These are phyloP conservation scores for Globisporangium solare DNA, from an alignment of 352 stramenopile species.

Conservation along the genomic window DNA sequence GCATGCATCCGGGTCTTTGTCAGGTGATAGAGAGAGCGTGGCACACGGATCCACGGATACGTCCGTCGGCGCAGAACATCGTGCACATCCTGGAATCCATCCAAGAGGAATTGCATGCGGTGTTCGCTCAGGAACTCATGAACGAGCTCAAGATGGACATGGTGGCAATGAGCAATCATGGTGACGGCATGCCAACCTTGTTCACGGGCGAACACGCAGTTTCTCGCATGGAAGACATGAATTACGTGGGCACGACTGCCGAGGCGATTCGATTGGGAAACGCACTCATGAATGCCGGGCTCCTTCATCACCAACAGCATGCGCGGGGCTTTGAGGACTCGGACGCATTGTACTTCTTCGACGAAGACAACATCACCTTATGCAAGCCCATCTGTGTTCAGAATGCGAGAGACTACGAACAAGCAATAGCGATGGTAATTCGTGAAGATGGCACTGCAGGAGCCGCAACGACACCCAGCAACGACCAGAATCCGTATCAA, in stretches of 20 bases:
- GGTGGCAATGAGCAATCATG: constrained; percentile 7
- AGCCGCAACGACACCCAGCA: background rate
- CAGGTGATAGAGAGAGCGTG: constrained; percentile 21
- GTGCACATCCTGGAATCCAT: constrained; percentile 23
- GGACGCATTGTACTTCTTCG: constrained; percentile 31
- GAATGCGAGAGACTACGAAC: background rate
- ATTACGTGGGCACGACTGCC: constrained; percentile 11
- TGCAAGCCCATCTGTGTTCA: constrained; percentile 13
- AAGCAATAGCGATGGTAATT: background rate
- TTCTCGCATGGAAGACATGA: constrained; percentile 23
- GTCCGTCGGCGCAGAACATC: constrained; percentile 21
- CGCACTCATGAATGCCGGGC: constrained; percentile 44
- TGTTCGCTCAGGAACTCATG: constrained; percentile 4
- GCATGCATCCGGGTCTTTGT: constrained; percentile 11
- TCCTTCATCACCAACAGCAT: constrained; percentile 48
- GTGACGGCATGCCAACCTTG: constrained; percentile 2
- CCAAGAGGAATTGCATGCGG: constrained; percentile 19
- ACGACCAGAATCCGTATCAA: background rate
- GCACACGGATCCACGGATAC: constrained; percentile 12
- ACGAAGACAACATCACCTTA: constrained; percentile 30
- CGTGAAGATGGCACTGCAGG: background rate
- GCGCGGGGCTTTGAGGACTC: constrained; percentile 12
- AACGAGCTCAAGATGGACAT: constrained; percentile 3
- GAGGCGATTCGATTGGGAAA: constrained; percentile 49
- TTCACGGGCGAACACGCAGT: constrained; percentile 6